phyloP scores from a whole-genome alignment of 2,329 filamentous ascomycete species.

The Huntiella savannae region DNA sequence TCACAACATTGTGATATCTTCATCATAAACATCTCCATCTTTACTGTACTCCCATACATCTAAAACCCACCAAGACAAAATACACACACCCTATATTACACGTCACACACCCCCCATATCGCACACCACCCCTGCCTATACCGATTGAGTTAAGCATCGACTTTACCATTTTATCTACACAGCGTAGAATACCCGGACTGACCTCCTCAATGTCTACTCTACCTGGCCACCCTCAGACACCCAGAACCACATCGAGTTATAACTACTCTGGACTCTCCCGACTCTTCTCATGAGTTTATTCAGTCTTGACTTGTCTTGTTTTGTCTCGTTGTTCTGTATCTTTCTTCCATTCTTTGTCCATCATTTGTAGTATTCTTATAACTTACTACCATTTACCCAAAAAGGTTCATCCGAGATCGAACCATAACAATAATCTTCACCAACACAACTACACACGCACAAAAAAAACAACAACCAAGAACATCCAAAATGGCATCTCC shows the following conservation, averaged over 20 bases:
- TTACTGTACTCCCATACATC: no score
- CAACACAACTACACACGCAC: not conserved
- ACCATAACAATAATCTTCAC: not conserved
- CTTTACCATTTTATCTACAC: no score
- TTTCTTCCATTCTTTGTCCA: constrained; percentile 2
- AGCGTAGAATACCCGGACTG: no score
- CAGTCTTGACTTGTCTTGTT: not conserved
- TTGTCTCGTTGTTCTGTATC: not conserved
- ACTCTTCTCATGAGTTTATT: not conserved
- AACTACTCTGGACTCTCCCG: not conserved
- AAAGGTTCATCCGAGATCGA: not conserved
- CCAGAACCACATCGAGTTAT: not conserved
- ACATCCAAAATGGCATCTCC: not conserved
- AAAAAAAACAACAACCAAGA: not conserved
- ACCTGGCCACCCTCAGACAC: no score
- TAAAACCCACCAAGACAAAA: no score
- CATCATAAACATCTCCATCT: no score
- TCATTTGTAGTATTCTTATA: constrained; percentile 2
- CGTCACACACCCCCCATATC: constrained; percentile 1
- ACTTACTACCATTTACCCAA: not conserved
- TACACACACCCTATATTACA: not conserved
- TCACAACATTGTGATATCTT: no score
- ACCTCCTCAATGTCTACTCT: no score
- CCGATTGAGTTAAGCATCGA: constrained; percentile 5
- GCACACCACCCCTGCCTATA: not conserved